Evolutionary conservation across 1,284 basidiomycete species (phyloP).

Genomic region (Rhodotorula sp.): DNA sequence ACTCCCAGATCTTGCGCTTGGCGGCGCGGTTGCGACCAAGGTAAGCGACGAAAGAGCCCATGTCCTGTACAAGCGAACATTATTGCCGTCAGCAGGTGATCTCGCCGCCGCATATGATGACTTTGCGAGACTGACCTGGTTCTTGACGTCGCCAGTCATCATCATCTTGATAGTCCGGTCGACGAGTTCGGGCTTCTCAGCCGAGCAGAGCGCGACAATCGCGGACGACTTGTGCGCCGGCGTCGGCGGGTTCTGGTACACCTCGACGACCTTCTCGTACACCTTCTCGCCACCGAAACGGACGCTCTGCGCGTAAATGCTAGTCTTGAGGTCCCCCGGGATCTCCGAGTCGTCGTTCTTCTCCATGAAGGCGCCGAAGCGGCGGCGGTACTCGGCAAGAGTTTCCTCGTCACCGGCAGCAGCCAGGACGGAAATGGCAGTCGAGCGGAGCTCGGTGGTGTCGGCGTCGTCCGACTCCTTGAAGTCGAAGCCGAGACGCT

Average conservation of each 20-base stretch:
- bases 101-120: neutral
- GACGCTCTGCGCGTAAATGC: constrained; percentile 47
- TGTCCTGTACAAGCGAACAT: constrained; percentile 6
- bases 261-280: constrained; percentile 51
- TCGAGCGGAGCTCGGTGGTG: constrained; percentile 63
- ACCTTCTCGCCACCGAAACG: constrained; percentile 13
- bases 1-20: constrained; percentile 18
- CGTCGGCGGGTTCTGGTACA: constrained; percentile 69
- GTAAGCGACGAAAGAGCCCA: constrained; percentile 45
- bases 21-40: constrained; percentile 46
- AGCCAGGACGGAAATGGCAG: constrained; percentile 63
- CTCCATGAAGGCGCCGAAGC: constrained; percentile 68
- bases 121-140: neutral
- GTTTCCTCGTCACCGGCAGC: constrained; percentile 55
- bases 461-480: constrained; percentile 68
- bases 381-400: constrained; percentile 65
- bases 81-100: too few species aligned
- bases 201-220: constrained; percentile 47
- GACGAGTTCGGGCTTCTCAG: constrained; percentile 45
- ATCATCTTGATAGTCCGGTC: constrained; percentile 46
- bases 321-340: constrained; percentile 70
- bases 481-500: constrained; percentile 76
- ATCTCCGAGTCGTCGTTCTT: constrained; percentile 69
- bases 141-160: constrained; percentile 48
- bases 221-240: constrained; percentile 50